Evolutionary conservation across 768 basidiomycete genomes (phyloP).

Genomic region (Auriscalpium microsporum): DNA sequence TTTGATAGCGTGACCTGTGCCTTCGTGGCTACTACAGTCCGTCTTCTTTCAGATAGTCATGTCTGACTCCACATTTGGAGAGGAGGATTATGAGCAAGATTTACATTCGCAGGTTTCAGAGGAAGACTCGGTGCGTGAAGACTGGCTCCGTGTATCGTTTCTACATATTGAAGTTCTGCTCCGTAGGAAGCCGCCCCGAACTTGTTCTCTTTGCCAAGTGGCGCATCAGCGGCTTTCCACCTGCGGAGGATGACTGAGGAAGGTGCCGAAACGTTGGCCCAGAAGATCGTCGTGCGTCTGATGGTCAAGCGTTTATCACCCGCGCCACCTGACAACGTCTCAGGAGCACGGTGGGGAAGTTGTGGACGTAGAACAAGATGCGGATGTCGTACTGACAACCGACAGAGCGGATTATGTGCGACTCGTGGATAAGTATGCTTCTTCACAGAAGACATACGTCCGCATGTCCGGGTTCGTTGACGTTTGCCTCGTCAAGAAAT

Average conservation of each 20-base stretch:
- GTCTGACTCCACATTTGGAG: no score
- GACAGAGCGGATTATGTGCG: background rate
- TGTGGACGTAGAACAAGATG: background rate
- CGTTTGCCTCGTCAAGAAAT: slow-evolving; percentile 2
- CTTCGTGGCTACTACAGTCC: no score
- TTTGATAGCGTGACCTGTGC: no score
- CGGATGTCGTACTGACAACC: slow-evolving; percentile 7
- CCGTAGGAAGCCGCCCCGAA: background rate
- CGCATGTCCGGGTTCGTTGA: slow-evolving; percentile 13
- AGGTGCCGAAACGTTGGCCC: background rate
- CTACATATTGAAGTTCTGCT: no score
- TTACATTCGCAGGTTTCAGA: no score
- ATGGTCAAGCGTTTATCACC: no score
- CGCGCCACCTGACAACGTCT: background rate
- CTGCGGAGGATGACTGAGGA: background rate
- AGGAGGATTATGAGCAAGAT: no score
- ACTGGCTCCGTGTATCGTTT: no score
- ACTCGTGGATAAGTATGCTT: slow-evolving; percentile 3
- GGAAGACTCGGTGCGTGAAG: no score
- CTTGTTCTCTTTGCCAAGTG: background rate
- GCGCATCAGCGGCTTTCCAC: background rate
- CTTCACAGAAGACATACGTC: slow-evolving; percentile 8
- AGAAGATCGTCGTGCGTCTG: background rate
- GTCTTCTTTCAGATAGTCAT: no score
- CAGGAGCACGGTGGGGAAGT: slow-evolving; percentile 10